These are phyloP conservation scores for Gamarada debralockiae DNA, from an alignment of 495 filamentous ascomycete genomes.

Conservation along the genomic window DNA sequence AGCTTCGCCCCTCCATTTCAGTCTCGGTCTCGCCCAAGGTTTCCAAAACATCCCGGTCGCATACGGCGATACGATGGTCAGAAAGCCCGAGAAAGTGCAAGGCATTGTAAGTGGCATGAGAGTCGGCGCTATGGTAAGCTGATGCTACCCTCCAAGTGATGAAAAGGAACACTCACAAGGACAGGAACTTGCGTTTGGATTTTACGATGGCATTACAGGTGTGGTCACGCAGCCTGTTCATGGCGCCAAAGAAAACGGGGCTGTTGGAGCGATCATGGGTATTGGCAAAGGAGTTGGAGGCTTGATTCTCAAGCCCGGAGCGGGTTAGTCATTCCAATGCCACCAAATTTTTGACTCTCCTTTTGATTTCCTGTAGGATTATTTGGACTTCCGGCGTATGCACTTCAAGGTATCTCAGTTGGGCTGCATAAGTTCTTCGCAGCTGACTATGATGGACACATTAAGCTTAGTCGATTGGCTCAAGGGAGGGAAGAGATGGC, in stretches of 20 bases:
- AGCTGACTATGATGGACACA: neutral
- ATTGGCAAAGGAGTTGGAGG: constrained; percentile 70
- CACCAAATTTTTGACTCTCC: constrained; percentile 12
- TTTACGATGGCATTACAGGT: constrained; percentile 66
- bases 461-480: neutral
- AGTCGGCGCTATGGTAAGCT: constrained; percentile 43
- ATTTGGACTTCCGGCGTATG: constrained; percentile 60
- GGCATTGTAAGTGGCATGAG: constrained; percentile 59
- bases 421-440: neutral
- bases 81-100: constrained; percentile 61
- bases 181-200: constrained; percentile 50
- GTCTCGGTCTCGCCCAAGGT: constrained; percentile 69
- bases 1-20: constrained; percentile 72
- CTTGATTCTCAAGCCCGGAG: constrained; percentile 59
- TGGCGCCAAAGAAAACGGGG: constrained; percentile 49
- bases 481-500: constrained; percentile 6
- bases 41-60: constrained; percentile 78
- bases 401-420: constrained; percentile 59
- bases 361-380: neutral
- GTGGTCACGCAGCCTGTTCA: constrained; percentile 61
- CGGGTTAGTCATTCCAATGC: constrained; percentile 41
- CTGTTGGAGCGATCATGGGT: constrained; percentile 58
- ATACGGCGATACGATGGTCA: constrained; percentile 69
- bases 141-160: constrained; percentile 14
- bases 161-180: neutral